Evolutionary conservation across 2,329 filamentous ascomycete species (phyloP), one percentile per base, ranked within the genome.

Genomic region (Fusarium duplospermum): DNA sequence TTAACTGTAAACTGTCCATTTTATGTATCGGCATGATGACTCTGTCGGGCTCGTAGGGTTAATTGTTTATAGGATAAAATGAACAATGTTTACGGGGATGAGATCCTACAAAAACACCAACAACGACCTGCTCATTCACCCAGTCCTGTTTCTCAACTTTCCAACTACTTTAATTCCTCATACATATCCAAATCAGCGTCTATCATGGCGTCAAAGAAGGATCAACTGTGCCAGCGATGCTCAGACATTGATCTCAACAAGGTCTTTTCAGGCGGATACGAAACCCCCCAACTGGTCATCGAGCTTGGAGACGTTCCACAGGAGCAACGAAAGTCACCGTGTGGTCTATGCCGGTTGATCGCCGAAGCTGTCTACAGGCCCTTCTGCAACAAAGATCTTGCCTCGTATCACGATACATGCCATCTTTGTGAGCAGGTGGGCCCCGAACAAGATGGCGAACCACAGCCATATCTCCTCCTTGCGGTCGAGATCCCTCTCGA

Each of bases 221-320:
- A 22, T 16, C 24, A 50, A 16, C 56, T 47, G 29, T 68, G 56
- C 27, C 11, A 22, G 16, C 18, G n/a, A 10, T 68, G 66, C 42
- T 54, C 35, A 38, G 62, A 57, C 18, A 45, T 65, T 8, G 54
- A 68, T 24, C 29, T 68, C 16, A 36, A 61, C 8, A 54, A 56
- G n/a, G n/a, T 65, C 45, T 68, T 68, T 31, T 20, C 35, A 13
- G 66, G 66, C 2, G 56, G 56, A 22, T 65, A 56, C 16, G 29
- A 61, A 24, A 60, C 66, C 4, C 66, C 66, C 4, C 54, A 65
- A 11, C 27, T 60, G 2, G 35, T 61, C 10, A 11, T 10, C n/a
- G 47, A 40, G 13, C 62, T 68, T 6, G 56, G 66, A 1, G 6
- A 14, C 14, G 36, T 65, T 14, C 62, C 66, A 8, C 10, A 27